Evolutionary conservation across 805 yeast genomes (phyloP), one percentile per base, ranked within the genome.

Genomic region (Nakazawaea anatomiae): DNA sequence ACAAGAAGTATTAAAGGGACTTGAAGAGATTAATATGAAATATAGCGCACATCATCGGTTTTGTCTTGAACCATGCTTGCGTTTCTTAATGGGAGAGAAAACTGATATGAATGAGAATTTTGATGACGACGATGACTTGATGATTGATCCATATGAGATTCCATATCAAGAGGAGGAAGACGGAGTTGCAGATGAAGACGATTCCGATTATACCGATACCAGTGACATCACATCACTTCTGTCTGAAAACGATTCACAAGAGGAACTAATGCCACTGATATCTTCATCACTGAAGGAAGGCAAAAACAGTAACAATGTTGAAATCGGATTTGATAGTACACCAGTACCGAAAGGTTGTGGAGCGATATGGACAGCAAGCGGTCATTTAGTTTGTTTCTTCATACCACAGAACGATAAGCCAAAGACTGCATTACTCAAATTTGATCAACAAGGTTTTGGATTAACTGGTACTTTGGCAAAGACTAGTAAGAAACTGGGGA

Each of bases 281-380:
- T 58, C 14, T 54, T 52, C 3, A 52, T 50, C 11, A 51, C 58
- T 8, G 55, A 42, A 29, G 3, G 25, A 18, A 18, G 3, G 25
- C 25, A 18, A 18, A 18, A 18, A 18, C 46, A 51, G 41, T 54
- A 39, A 54, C 39, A 53, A 60, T 44, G 50, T 48, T 34, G 59
- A 53, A 5, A 51, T 52, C 29, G 61, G 73, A 4, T 77, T 82
- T 59, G 96, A 89, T 61, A 83, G 89, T 40, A 88, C 96, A 0
- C 97, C 97, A 0, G 76, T 91, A 11, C 97, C 97, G 0, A 90
- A 88, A 61, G 94, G 90, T 8, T 91, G 96, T 70, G 97, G 97
- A 8, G 97, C 96, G 0, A 72, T 80, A 1, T 91, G 97, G 96
- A 75, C 95, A 0, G 76, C 81, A 10, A 76, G 80, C 3, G 97